Evolutionary conservation across 768 basidiomycete species (phyloP).

Genomic region (Lactarius hengduanensis): DNA sequence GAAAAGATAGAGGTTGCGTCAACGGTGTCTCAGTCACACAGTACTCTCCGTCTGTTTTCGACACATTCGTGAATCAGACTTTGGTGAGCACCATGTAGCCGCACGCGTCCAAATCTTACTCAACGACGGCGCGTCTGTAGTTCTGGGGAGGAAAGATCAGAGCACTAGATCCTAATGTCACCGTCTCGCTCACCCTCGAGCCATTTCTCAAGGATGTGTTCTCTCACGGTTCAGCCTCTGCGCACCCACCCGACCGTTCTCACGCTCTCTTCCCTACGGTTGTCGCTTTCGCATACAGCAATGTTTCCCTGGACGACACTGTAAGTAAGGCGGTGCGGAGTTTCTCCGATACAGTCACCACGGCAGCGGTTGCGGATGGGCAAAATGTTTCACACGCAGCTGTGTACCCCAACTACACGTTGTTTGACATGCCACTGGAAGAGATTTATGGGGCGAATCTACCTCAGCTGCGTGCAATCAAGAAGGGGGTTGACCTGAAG

Average conservation of each 20-base stretch:
- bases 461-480: neutral
- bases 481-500: neutral
- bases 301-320: neutral
- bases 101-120: neutral
- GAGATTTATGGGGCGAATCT: neutral
- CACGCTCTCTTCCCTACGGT: neutral
- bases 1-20: neutral
- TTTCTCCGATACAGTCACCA: neutral
- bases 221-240: neutral
- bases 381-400: neutral
- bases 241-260: neutral
- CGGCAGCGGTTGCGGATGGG: neutral
- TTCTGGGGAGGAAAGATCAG: slow-evolving; percentile 2
- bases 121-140: neutral
- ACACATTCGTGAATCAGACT: neutral
- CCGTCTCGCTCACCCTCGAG: neutral
- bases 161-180: neutral
- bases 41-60: slow-evolving; percentile 6
- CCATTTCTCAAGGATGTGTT: neutral
- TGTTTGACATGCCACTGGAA: neutral
- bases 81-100: neutral
- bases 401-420: neutral
- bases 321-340: neutral
- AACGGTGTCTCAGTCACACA: neutral
- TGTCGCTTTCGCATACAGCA: neutral